Base-by-base conservation (phyloP, 306 rosid genomes). In the Quercus variabilis region DNA sequence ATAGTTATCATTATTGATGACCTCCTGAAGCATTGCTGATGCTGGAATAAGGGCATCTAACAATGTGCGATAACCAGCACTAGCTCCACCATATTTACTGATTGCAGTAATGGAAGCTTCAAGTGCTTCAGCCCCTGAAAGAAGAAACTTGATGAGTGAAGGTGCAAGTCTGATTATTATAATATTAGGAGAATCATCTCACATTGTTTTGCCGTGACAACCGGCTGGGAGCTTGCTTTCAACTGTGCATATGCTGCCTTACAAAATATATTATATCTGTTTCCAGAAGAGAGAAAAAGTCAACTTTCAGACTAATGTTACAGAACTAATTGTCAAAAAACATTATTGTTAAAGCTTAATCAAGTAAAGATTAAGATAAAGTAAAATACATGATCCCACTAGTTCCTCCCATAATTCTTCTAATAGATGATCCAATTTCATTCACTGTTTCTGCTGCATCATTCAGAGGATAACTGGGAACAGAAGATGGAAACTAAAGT, bases 31-130 rank as follows among this genome's bases (percentile, higher is more conserved):
- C 75, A 85, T 85, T 10, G 83, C 65, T 15, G 80, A 90, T 62
- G 99, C 99, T 25, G 99, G 98, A 81, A 95, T 90, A 54, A 95
- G 92, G 73, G 99, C 93, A 76, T 95, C 99, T 76, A 95, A 87
- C 89, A 95, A 70, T 75, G 99, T 95, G 78, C 99, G 94, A 74
- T 86, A 89, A 80, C 99, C 99, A 84, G 93, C 98, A 80, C 85
- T 85, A 70, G 99, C 99, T 33, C 98, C 97, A 23, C 99, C 98
- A 81, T 95, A 95, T 81, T 91, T 95, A 82, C 93, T 89, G 58
- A 95, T 89, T 41, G 99, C 96, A 81, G 95, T 90, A 79, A 95
- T 90, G 76, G 92, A 89, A 78, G 91, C 88, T 55, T 85, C 89
- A 74, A 95, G 91, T 64, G 96, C 99, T 74, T 91, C 90, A 31